Base-by-base conservation (phyloP, 176 grass and related monocot genomes). In the Tillandsia leiboldiana region DNA sequence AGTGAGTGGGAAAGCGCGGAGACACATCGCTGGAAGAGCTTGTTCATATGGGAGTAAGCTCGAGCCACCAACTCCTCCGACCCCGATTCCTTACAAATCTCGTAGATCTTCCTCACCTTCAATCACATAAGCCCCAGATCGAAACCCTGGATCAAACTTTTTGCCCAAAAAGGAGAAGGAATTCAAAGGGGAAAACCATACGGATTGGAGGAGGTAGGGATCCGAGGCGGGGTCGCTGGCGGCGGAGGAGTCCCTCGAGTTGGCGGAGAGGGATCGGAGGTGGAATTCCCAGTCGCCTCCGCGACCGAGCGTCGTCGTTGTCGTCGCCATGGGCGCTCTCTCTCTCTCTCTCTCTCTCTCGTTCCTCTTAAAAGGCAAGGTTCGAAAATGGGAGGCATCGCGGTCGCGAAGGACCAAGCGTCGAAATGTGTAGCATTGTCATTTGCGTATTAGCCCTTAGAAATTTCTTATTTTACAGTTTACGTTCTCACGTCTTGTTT, bases 11-110 rank as follows among this genome's bases (percentile, higher is more conserved):
- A 73, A 8, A 80, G 83, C 9, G 84, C 89, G 20, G 86, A 71
- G 14, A 88, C 77, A 66, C 86, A 92, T 75, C 89, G 82, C 65
- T 97, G 89, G 84, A 90, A 97, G 11, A 97, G 84, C 74, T 97
- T 97, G 89, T 77, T 85, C 73, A 97, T 85, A 69, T 87, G 89
- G 17, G 84, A 87, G 53, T 91, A 90, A 51, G 89, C 86, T 67
- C 94, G 79, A 51, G 89, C 87, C 65, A 92, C 84, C 72, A 97
- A 82, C 79, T 97, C 89, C 53, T 90, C 94, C 70, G 78, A 85
- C 8, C 59, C 79, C 15, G 75, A 79, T 48, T 77, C 82, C 53
- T 69, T 72, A 74, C 89, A 90, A 70, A 86, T 90, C 72, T 97
- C 79, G 70, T 80, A 85, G 17, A 97, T 86, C 84, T 80, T 90